Evolutionary conservation across 352 stramenopile species (phyloP), one percentile per base, ranked within the genome.

Genomic region (Blastocystis hominis): DNA sequence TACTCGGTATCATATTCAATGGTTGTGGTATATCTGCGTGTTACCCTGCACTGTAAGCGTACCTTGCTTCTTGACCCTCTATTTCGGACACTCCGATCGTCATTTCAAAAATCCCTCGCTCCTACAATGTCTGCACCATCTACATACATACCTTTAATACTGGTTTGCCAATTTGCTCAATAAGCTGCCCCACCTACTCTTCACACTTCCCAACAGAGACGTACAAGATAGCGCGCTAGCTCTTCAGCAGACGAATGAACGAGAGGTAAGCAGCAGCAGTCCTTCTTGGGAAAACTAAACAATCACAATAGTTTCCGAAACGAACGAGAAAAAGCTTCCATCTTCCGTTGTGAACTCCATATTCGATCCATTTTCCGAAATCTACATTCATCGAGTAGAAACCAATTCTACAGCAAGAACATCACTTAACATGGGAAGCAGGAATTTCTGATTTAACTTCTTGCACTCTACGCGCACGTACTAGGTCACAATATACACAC

Each of bases 361-460:
- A 34, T 84, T 84, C 20, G 1, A 17, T 84, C 72, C 72, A n/a
- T 69, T 66, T 30, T 84, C 72, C 34, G 36, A 68, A 20, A 84
- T 84, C 72, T 84, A 66, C n/a, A 20, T 3, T 72, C 24, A 24
- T 20, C 1, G 20, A 0, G 6, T 1, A 34, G 17, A n/a, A 42
- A 7, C 4, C 17, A 46, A 20, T 17, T 0, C 5, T 17, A 84
- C 72, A 15, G 24, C 38, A 3, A 84, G 53, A 3, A 84, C 72
- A 64, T 84, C 72, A 46, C 72, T 84, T 53, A 68, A 53, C 72
- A 84, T 84, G n/a, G 72, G 72, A 15, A 84, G 72, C 20, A 84
- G 50, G 44, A 84, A 84, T 13, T 84, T 63, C 38, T 84, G 72
- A 34, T 84, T 84, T n/a, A 84, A 53, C 56, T 84, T 84, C 55